These are phyloP conservation scores for Paramecium pentaurelia DNA, from an alignment of 73 alveolate species.

Conservation along the genomic window DNA sequence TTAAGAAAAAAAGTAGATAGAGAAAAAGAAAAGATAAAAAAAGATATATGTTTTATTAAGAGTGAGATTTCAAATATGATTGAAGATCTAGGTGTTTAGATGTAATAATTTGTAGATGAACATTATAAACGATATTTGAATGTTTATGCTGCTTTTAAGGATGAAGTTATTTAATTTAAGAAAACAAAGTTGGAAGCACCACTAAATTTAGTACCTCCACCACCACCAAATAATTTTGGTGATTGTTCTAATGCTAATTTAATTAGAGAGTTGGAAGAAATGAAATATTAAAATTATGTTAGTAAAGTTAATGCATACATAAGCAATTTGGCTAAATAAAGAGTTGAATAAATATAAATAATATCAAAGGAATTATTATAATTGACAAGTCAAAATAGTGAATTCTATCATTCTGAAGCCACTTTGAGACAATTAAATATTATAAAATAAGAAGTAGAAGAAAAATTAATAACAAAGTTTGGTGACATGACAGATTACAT, in stretches of 20 bases:
- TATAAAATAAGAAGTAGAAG: background rate
- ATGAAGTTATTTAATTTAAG: background rate
- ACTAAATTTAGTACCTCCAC: conserved; percentile 33
- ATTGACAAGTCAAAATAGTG: background rate
- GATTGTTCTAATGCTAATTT: conserved; percentile 13
- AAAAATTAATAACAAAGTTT: background rate
- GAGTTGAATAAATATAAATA: background rate
- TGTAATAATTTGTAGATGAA: conserved; percentile 10
- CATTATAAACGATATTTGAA: background rate
- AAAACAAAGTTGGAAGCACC: conserved; percentile 5
- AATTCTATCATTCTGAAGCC: background rate
- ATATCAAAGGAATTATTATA: background rate
- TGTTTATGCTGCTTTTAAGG: background rate
- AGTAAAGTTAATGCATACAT: conserved; percentile 28
- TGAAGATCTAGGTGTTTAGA: background rate
- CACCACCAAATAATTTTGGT: background rate
- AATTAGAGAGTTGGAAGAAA: conserved; percentile 10
- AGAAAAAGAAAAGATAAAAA: background rate
- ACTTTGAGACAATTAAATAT: background rate
- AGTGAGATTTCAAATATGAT: background rate
- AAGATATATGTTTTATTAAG: background rate
- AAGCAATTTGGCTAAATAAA: background rate
- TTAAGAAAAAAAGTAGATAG: background rate
- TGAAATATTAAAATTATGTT: conserved; percentile 25
- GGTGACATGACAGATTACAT: background rate